Evolutionary conservation across 495 filamentous ascomycete species (phyloP), one percentile per base, ranked within the genome.

Genomic region (Hypoxylon perforatum): DNA sequence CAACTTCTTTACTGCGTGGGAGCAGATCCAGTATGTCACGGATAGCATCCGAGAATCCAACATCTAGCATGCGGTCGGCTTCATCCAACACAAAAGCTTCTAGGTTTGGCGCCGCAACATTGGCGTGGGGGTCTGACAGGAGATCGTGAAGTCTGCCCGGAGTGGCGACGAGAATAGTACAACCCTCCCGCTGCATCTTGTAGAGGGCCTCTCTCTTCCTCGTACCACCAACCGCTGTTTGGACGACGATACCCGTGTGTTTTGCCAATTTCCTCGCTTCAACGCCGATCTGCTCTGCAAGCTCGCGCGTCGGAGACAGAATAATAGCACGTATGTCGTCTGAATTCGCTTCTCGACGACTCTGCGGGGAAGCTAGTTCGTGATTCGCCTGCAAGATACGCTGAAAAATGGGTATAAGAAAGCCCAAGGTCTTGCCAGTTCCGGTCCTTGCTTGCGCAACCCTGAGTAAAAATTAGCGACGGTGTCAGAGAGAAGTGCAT

Each of bases 261-360:
- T 38, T 41, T 3, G 85, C 84, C n/a, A 97, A 72, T 73, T 88
- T 94, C 42, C 63, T 77, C 2, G 95, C 93, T 73, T 99, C 95
- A 0, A 78, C 86, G 10, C 90, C 91, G 67, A 99, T 98, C 79
- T 99, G 95, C 75, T 97, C 92, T 3, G 95, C 95, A 63, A 99
- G 84, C 78, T 99, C 95, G 59, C 95, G 87, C 17, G 95, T 99
- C 8, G 95, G 95, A 0, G 96, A 98, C 61, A 99, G 87, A 72
- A 99, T 88, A 42, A 99, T 88, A 22, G 92, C 90, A 56, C 93
- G 88, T 62, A 97, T 93, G 73, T 97, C 92, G 30, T 84, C 74
- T 1, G 87, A 74, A 3, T 75, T 72, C 9, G 85, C 75, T 33
- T 63, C 46, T 3, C 61, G 56, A 6, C 14, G 45, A 25, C 74